Conservation (phyloP, 2,329 filamentous ascomycete genomes). For the Trichoderma sp. region DNA sequence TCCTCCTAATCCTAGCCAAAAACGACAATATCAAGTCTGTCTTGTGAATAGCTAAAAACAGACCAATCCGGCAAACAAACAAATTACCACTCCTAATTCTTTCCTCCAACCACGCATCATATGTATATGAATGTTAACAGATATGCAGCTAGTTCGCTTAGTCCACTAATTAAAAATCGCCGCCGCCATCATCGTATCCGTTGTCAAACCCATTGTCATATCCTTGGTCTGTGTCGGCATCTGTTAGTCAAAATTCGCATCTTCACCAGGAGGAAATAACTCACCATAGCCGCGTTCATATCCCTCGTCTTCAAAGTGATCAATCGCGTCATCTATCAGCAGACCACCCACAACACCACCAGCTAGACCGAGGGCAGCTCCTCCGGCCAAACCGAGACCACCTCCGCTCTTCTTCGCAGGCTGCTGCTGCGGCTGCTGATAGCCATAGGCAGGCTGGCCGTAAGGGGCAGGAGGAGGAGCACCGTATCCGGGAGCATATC, state of each 20-base stretch:
- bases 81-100: not conserved
- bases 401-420: constrained; percentile 44
- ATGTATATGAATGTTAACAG: not conserved
- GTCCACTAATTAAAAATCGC: constrained; percentile 20
- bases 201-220: constrained; percentile 30
- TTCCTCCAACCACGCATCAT: not conserved
- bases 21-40: not conserved
- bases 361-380: constrained; percentile 73
- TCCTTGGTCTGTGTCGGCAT: constrained; percentile 27
- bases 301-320: constrained; percentile 59
- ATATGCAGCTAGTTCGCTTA: not conserved
- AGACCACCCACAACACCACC: constrained; percentile 79
- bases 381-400: constrained; percentile 66
- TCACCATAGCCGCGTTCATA: constrained; percentile 48
- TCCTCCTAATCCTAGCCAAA: constrained; percentile 7
- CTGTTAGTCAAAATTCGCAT: not conserved
- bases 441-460: constrained; percentile 31
- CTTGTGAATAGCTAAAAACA: not conserved
- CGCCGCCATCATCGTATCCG: constrained; percentile 8
- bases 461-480: constrained; percentile 25
- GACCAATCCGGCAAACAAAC: not conserved
- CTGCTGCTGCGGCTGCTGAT: constrained; percentile 27
- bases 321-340: constrained; percentile 65
- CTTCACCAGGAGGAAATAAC: constrained; percentile 20
- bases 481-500: constrained; percentile 12